Evolutionary conservation across 768 basidiomycete species (phyloP).

Genomic region (Termitomyces sp.): DNA sequence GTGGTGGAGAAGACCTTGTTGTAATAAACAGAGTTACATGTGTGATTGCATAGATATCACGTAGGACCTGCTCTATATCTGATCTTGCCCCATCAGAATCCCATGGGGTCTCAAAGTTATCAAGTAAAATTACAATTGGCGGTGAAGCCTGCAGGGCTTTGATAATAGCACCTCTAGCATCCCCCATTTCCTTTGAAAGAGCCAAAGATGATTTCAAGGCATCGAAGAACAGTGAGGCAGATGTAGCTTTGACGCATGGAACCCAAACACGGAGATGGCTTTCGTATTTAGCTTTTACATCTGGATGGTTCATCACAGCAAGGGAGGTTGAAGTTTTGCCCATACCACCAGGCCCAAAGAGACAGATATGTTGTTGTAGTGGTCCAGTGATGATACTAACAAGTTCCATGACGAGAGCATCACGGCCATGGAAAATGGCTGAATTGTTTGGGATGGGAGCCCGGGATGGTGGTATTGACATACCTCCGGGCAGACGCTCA

Average conservation of each 20-base stretch:
- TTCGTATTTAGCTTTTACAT: conserved; percentile 17
- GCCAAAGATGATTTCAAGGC: neutral
- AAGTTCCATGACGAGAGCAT: conserved; percentile 4
- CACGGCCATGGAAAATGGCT: conserved; percentile 15
- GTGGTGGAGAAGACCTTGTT: conserved; percentile 6
- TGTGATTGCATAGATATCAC: neutral
- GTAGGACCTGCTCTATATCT: conserved; percentile 10
- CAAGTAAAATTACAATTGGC: conserved; percentile 21
- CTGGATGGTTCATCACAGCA: conserved; percentile 21
- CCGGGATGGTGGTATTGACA: neutral
- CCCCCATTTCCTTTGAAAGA: neutral
- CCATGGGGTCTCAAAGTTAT: conserved; percentile 38
- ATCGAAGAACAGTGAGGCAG: neutral
- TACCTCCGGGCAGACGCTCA: neutral
- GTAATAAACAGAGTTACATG: neutral
- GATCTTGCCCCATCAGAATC: conserved; percentile 17
- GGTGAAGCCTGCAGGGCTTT: neutral
- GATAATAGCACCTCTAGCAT: neutral
- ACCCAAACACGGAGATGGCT: conserved; percentile 23
- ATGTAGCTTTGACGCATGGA: conserved; percentile 7
- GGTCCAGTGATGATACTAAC: conserved; percentile 1
- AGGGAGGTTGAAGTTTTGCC: conserved; percentile 28
- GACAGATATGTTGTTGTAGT: conserved; percentile 11
- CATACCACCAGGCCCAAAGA: conserved; percentile 30
- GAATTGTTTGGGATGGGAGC: conserved; percentile 9